Evolutionary conservation across 2,329 filamentous ascomycete species (phyloP), one percentile per base, ranked within the genome.

Genomic region (Venturia nashicola): DNA sequence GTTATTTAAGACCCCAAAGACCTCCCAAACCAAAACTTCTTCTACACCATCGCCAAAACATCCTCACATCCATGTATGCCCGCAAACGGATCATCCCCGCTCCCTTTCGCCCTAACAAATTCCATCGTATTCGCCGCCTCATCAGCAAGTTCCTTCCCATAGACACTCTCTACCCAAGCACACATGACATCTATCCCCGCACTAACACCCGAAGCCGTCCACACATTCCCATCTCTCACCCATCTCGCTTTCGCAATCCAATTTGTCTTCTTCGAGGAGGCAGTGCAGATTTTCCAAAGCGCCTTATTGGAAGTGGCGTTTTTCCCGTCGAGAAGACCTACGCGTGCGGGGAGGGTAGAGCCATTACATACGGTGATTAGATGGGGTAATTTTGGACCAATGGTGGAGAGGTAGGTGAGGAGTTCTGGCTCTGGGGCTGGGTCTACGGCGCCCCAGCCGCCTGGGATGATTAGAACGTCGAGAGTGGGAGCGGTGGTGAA

Each of bases 381-480:
- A 67, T 83, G 82, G 67, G 80, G 74, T 32, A 87, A 70, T 4
- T 72, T 72, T 0, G 80, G 78, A 68, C 77, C 82, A n/a, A 72
- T 69, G 0, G 71, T 71, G 36, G 70, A 68, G 51, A 85, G 71
- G 66, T 79, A 86, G 1, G 78, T 73, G 2, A 82, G 71, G 0
- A 79, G 73, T 0, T 75, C 71, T 12, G 70, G 67, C 0, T 72
- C 68, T 27, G 72, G 70, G 43, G 72, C 68, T 27, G 72, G 70
- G 42, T 68, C 68, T 32, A 76, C 64, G 34, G 71, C 76, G 0
- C 86, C 86, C 0, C 75, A 62, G 0, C 87, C 86, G 1, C 87
- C 86, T 0, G 87, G 87, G 8, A 90, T 73, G n/a, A 90, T 72
- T 23, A 90, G 76, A 4, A 88, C 82, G 55, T 88, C 84, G 5